phyloP scores from a whole-genome alignment of 2,329 filamentous ascomycete species.

The Plenodomus lindquistii region DNA sequence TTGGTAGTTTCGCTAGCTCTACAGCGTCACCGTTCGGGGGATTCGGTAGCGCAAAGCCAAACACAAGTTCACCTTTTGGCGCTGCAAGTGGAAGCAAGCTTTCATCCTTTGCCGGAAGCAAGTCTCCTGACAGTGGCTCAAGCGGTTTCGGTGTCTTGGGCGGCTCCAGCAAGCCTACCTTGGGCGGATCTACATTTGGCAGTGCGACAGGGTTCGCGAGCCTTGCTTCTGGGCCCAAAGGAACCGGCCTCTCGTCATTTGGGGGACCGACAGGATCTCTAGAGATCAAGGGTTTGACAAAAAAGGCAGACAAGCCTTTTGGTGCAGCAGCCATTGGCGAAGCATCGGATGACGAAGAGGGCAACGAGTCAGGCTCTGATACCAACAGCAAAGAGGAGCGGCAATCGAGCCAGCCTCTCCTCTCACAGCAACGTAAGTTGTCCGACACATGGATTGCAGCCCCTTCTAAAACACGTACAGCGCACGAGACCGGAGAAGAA shows the following conservation, averaged over 20 bases:
- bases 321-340: slow-evolving; percentile 69
- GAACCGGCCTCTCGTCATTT: slow-evolving; percentile 65
- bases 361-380: slow-evolving; percentile 45
- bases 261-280: slow-evolving; percentile 60
- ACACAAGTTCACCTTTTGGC: slow-evolving; percentile 44
- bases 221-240: slow-evolving; percentile 17
- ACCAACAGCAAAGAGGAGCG: slow-evolving; percentile 39
- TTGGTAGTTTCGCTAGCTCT: slow-evolving; percentile 48
- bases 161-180: slow-evolving; percentile 37
- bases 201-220: slow-evolving; percentile 33
- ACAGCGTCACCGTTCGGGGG: slow-evolving; percentile 43
- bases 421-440: slow-evolving; percentile 66
- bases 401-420: slow-evolving; percentile 48
- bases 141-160: slow-evolving; percentile 42
- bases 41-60: slow-evolving; percentile 16
- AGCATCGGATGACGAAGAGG: slow-evolving; percentile 60
- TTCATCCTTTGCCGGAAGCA: slow-evolving; percentile 29
- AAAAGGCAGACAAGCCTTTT: slow-evolving; percentile 72
- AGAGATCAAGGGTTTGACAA: slow-evolving; percentile 52
- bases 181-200: slow-evolving; percentile 47
- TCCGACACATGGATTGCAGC: background rate
- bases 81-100: slow-evolving; percentile 29
- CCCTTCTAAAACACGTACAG: slow-evolving; percentile 43
- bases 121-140: slow-evolving; percentile 19
- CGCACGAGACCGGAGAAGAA: slow-evolving; percentile 83